Conservation (phyloP, 192 early-diverging fungal genomes). For the Coemansia sp. region DNA sequence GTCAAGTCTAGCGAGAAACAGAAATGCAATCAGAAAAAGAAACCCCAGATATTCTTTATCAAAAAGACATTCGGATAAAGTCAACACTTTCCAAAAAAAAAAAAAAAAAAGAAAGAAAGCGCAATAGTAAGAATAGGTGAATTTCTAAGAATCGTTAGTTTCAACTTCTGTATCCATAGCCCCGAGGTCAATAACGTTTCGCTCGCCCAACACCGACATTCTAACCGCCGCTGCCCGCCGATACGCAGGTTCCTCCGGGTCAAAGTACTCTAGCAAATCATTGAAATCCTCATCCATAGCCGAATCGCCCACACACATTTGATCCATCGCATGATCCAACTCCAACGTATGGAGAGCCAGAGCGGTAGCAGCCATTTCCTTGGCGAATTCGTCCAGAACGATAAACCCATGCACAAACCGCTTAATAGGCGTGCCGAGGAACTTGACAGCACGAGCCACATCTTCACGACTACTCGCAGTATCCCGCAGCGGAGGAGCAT, state of each 20-base stretch:
- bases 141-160: no score
- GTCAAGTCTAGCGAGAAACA: no score
- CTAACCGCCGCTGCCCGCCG: slow-evolving; percentile 8
- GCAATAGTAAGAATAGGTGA: no score
- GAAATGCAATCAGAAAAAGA: no score
- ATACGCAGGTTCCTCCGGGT: slow-evolving; percentile 37
- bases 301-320: neutral
- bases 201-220: slow-evolving; percentile 7
- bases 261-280: slow-evolving; percentile 44
- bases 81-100: no score
- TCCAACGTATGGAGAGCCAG: slow-evolving; percentile 54
- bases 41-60: no score
- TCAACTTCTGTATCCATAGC: neutral
- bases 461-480: slow-evolving; percentile 10
- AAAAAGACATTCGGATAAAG: no score
- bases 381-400: slow-evolving; percentile 62
- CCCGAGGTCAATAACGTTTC: slow-evolving; percentile 18
- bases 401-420: slow-evolving; percentile 61
- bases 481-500: no score
- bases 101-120: no score
- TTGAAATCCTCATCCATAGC: slow-evolving; percentile 24
- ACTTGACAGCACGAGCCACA: slow-evolving; percentile 12
- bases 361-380: slow-evolving; percentile 59
- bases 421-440: slow-evolving; percentile 45
- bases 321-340: slow-evolving; percentile 27